Evolutionary conservation across 1,139 yeast genomes (phyloP), one percentile per base, ranked within the genome.

Genomic region (Debaryomyces sp.): DNA sequence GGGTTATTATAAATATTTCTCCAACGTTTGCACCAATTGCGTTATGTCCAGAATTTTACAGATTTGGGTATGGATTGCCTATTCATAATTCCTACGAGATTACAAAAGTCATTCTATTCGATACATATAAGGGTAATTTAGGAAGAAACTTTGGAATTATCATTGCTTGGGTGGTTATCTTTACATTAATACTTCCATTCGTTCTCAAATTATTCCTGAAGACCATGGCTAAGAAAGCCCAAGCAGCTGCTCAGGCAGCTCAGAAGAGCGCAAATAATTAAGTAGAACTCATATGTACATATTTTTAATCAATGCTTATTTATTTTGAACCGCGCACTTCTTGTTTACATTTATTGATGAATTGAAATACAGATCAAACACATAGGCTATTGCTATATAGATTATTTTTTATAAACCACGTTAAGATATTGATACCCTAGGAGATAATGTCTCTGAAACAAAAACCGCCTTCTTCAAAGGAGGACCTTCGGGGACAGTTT

Each of bases 401-500:
- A 9, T 10, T 34, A 6, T 17, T 10, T 34, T 3, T 17, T 38
- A 32, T 8, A 15, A 32, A 13, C 21, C 10, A 32, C 8, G 3
- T 18, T 23, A 6, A 13, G 7, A 37, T 37, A 23, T 32, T 23
- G 6, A 34, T 33, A 42, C 34, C 33, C 6, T 5, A 22, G 27
- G 24, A 22, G 23, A 45, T 17, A 18, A 56, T 54, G 60, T 47
- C 60, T 10, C 46, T 52, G 26, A 45, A 37, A 23, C 52, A 52
- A 13, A 54, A 51, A 21, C 12, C 24, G 17, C 34, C 51, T n/a
- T 42, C 54, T 34, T 47, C 55, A 30, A 46, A 46, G 29, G 54
- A 50, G 23, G 87, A 82, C 55, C 74, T 84, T 52, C 73, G 85
- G 54, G 77, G 79, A 40, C 89, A 84, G 61, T 71, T 85, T 48